Conservation (phyloP, 352 stramenopile species). For the Phytophthora idaei region DNA sequence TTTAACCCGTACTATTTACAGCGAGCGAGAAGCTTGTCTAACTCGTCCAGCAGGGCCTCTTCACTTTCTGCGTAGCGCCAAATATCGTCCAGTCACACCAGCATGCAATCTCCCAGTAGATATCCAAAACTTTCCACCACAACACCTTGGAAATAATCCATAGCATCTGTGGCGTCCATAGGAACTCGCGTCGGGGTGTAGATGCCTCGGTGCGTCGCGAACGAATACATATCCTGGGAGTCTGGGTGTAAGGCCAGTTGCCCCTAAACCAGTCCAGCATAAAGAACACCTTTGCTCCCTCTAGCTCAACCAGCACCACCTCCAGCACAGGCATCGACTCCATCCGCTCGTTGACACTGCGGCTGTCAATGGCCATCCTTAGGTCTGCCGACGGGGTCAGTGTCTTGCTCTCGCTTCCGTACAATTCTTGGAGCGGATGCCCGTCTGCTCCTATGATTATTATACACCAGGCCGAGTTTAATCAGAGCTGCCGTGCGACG, state of each 20-base stretch:
- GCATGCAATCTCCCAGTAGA: conserved; percentile 20
- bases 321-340: conserved; percentile 28
- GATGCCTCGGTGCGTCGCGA: conserved; percentile 29
- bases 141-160: conserved; percentile 29
- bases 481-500: too few relatives aligned
- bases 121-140: conserved; percentile 29
- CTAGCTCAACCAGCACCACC: conserved; percentile 11
- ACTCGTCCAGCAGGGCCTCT: conserved; percentile 17
- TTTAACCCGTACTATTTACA: conserved; percentile 40
- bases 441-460: too few relatives aligned
- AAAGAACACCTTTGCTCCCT: conserved; percentile 25
- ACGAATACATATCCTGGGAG: conserved; percentile 26
- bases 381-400: conserved; percentile 6
- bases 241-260: conserved; percentile 26
- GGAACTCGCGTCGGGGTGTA: conserved; percentile 28
- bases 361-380: conserved; percentile 33
- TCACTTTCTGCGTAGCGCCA: conserved; percentile 20
- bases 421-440: too few relatives aligned
- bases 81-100: conserved; percentile 41
- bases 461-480: too few relatives aligned
- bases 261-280: conserved; percentile 33
- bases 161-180: conserved; percentile 22
- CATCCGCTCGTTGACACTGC: conserved; percentile 25
- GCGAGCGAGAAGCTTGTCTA: conserved; percentile 14
- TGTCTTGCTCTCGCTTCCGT: too few relatives aligned